Evolutionary conservation across 805 yeast genomes (phyloP), one percentile per base, ranked within the genome.

Genomic region (Candida bentonensis): DNA sequence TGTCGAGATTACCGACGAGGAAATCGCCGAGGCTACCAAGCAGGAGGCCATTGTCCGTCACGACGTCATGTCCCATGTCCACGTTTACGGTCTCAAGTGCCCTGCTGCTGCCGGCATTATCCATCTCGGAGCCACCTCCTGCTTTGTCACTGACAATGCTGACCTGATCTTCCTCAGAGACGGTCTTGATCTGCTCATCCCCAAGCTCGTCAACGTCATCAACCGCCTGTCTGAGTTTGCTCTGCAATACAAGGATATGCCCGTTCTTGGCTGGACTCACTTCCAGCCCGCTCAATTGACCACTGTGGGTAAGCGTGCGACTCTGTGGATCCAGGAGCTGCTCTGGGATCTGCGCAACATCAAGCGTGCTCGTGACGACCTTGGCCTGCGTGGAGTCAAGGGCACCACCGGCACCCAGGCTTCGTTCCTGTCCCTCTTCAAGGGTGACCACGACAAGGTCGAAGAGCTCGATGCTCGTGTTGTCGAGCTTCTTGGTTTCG

Each of bases 381-480:
- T 92, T 53, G 97, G 97, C 41, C 73, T 92, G 57, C 79, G 98
- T 67, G 98, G 98, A 63, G 97, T 88, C 53, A 92, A 92, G 71
- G 98, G 98, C 61, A 92, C 98, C 49, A 92, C 98, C 42, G 98
- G 98, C 66, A 92, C 98, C 34, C 98, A 92, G 69, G 98, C 84
- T 46, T 89, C 97, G 1, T 92, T 92, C 75, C 70, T 92, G 61
- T 76, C 96, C 17, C 74, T 92, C 55, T 92, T 87, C 79, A 94
- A 89, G 57, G 97, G 97, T 52, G 81, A 92, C 65, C 96, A 89
- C 66, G 96, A 83, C 61, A 87, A 85, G 68, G 98, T 92, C 52
- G 98, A 92, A 68, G 78, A 71, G 46, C 71, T 92, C 57, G 98
- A 92, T 64, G 79, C 82, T 62, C 80, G 86, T 56, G 96, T 92